Base-by-base conservation (phyloP, 2,329 filamentous ascomycete species). In the Stemphylium lycopersici region DNA sequence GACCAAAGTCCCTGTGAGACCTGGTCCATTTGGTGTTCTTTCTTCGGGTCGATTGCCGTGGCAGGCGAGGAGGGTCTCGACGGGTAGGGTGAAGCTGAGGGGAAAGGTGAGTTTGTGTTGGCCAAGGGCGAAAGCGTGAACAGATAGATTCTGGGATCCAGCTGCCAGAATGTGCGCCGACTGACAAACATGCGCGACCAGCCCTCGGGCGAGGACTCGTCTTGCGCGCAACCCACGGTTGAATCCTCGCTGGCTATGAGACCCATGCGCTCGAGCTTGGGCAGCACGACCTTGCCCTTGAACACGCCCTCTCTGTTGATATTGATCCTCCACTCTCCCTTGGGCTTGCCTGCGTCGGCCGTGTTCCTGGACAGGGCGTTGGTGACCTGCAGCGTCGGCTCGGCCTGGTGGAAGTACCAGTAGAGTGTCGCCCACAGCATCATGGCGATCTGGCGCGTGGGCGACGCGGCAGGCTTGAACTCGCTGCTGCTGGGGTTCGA, bases 361-460 rank as follows among this genome's bases (percentile, higher is more conserved):
- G 91, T 93, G 52, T 81, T 73, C 60, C 82, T 83, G 1, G 87
- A 90, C 0, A 84, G 80, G 4, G 85, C 79, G 6, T 85, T 90
- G 15, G 81, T 81, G 31, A 95, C 70, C 44, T 85, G 83, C 0
- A 84, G 81, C 18, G 83, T 80, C 0, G 93, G 93, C 65, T 88
- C 83, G 1, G 87, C 83, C 74, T 96, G 91, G 77, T 97, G 93
- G 67, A 97, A 98, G 79, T 98, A 98, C 93, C 93, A 98, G 80
- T 91, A 96, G 37, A 98, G 80, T 1, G 91, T 93, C 31, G 92
- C 87, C 90, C 91, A 98, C 6, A 98, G 83, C 89, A 97, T 96
- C 90, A 97, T 92, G 62, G 93, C 93, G 56, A 96, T 90, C 77
- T 96, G 90, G 39, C 93, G 83, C 0, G 91, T 95, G 0, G 91